These are phyloP conservation scores for Dentipellis fragilis DNA, from an alignment of 768 basidiomycete species.

Conservation along the genomic window DNA sequence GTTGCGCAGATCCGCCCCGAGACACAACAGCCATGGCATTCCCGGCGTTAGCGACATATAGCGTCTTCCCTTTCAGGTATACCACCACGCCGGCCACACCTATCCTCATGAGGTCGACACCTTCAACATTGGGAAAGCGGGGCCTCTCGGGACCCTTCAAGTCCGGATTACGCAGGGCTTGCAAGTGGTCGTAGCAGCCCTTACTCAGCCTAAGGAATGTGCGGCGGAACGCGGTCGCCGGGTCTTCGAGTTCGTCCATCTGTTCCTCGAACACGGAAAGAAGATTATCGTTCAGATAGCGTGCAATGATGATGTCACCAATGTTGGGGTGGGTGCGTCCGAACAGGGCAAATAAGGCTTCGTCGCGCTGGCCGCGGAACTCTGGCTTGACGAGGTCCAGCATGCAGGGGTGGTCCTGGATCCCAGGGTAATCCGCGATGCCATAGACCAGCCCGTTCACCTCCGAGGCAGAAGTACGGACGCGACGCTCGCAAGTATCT, in stretches of 20 bases:
- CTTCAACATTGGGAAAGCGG: slow-evolving; percentile 26
- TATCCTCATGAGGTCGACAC: slow-evolving; percentile 16
- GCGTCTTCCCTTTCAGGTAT: slow-evolving; percentile 70
- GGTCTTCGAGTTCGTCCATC: slow-evolving; percentile 44
- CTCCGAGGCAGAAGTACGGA: slow-evolving; percentile 82
- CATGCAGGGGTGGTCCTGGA: slow-evolving; percentile 72
- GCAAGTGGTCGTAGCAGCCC: neutral
- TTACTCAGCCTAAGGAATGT: slow-evolving; percentile 79
- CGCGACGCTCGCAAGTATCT: slow-evolving; percentile 79
- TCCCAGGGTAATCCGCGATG: slow-evolving; percentile 86
- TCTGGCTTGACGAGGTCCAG: slow-evolving; percentile 86
- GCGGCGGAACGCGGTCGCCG: slow-evolving; percentile 72
- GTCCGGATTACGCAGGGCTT: no score
- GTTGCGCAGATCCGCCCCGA: slow-evolving; percentile 59
- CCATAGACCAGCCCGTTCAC: slow-evolving; percentile 93
- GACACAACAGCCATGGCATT: slow-evolving; percentile 83
- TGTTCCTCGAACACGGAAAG: slow-evolving; percentile 49
- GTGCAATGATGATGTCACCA: slow-evolving; percentile 62
- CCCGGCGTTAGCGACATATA: slow-evolving; percentile 88
- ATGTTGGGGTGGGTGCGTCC: slow-evolving; percentile 58
- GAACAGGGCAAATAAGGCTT: slow-evolving; percentile 95
- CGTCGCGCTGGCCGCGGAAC: slow-evolving; percentile 65
- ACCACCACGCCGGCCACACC: slow-evolving; percentile 83
- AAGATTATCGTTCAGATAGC: slow-evolving; percentile 79
- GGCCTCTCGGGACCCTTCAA: neutral